phyloP scores from a whole-genome alignment of 495 filamentous ascomycete genomes.

The Xylaria sp. region DNA sequence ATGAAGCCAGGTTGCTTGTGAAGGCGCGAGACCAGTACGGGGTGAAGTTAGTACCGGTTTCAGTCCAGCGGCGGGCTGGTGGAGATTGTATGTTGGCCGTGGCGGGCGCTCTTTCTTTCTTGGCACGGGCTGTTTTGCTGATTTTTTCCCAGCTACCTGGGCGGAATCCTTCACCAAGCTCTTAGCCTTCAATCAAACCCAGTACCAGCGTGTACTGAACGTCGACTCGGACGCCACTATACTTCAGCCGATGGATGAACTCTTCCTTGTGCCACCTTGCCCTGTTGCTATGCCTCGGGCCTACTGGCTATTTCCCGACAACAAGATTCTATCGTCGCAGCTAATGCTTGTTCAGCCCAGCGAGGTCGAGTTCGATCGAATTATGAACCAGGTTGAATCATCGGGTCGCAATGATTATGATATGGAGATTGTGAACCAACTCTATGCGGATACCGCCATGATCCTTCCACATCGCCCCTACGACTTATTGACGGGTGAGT shows the following conservation, averaged over 20 bases:
- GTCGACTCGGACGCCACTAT: slow-evolving; percentile 74
- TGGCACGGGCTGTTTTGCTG: slow-evolving; percentile 26
- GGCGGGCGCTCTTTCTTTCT: not conserved
- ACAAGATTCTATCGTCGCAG: slow-evolving; percentile 63
- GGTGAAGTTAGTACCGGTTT: slow-evolving; percentile 65
- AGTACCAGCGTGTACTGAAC: slow-evolving; percentile 70
- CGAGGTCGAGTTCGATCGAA: slow-evolving; percentile 56
- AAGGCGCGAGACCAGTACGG: slow-evolving; percentile 68
- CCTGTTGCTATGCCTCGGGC: slow-evolving; percentile 71
- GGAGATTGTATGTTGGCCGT: slow-evolving; percentile 45
- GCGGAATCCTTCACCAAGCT: slow-evolving; percentile 72
- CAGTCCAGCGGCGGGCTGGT: slow-evolving; percentile 58
- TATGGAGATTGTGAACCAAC: slow-evolving; percentile 76
- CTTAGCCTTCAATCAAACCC: slow-evolving; percentile 71
- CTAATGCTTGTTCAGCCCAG: slow-evolving; percentile 72
- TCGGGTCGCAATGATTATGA: slow-evolving; percentile 60
- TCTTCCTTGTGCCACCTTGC: slow-evolving; percentile 71
- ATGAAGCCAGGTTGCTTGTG: slow-evolving; percentile 62
- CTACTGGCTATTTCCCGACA: slow-evolving; percentile 69
- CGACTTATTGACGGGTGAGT: slow-evolving; percentile 73
- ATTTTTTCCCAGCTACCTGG: slow-evolving; percentile 56
- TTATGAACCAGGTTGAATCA: slow-evolving; percentile 56
- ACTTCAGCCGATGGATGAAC: slow-evolving; percentile 71
- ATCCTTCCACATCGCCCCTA: slow-evolving; percentile 80
- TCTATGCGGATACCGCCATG: slow-evolving; percentile 70